Conservation (phyloP, 805 yeast genomes). For the Clavispora vitiphila region DNA sequence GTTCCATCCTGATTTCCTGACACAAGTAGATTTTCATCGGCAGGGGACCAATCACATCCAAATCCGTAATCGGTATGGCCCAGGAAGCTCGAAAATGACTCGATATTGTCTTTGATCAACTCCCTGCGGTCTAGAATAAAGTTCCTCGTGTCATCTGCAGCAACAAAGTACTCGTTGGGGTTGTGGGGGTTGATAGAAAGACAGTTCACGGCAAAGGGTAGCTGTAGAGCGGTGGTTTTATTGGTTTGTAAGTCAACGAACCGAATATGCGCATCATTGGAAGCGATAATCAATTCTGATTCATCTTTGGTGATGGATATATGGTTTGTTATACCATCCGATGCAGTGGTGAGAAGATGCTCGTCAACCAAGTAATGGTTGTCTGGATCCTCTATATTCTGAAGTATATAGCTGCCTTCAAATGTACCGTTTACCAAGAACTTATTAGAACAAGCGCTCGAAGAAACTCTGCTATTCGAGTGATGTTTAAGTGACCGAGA, state of each 20-base stretch:
- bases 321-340: conserved; percentile 52
- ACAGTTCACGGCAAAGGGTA: conserved; percentile 50
- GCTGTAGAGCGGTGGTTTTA: conserved; percentile 10
- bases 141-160: conserved; percentile 46
- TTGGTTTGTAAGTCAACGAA: conserved; percentile 30
- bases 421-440: conserved; percentile 50
- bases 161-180: conserved; percentile 37
- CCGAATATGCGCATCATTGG: conserved; percentile 46
- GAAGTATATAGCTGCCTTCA: conserved; percentile 44
- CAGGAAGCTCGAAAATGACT: conserved; percentile 9
- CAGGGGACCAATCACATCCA: conserved; percentile 53
- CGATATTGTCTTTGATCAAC: conserved; percentile 5
- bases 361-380: conserved; percentile 23
- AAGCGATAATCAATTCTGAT: conserved; percentile 38
- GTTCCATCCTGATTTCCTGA: conserved; percentile 63
- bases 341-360: conserved; percentile 34
- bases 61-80: conserved; percentile 57
- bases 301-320: conserved; percentile 29
- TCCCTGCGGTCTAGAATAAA: conserved; percentile 42
- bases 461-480: conserved; percentile 41
- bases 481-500: conserved; percentile 24
- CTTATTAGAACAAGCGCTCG: conserved; percentile 40
- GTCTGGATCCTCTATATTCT: conserved; percentile 26
- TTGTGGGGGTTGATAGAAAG: conserved; percentile 37
- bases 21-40: conserved; percentile 38